Evolutionary conservation across 2,329 filamentous ascomycete genomes (phyloP), one percentile per base, ranked within the genome.

Genomic region (Colletotrichum ledebouriae): DNA sequence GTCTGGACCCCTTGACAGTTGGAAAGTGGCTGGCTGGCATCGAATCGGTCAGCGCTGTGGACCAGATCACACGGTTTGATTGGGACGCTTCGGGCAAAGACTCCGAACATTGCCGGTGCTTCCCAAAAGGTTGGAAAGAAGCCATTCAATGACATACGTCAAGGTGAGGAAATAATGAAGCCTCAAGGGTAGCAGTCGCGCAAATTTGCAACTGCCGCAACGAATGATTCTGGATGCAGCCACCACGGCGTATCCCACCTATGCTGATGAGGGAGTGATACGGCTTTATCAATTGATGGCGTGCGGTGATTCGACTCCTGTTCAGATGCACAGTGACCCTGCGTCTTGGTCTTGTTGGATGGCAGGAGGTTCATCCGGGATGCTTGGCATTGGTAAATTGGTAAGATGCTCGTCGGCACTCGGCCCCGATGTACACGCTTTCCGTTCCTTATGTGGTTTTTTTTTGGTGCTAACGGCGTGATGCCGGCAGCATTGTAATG

Each of bases 401-500:
- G 20, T 37, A 34, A 46, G 11, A 22, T 49, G 37, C 41, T 34
- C 22, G 41, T 65, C 61, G 65, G 61, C 55, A 59, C 47, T 59
- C 65, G 65, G 61, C 55, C 65, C 61, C 65, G 61, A 65, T 20
- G 65, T 59, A 59, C 34, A 61, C 61, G 55, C 65, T 65, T 59
- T 68, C 60, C 34, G 41, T 17, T 59, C 22, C 29, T 29, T 2
- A 4, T 29, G 29, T 29, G 29, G 22, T 20, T 20, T 34, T 50
- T 57, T 20, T 20, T 34, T 50, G 44, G 59, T 50, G 41, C 59
- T 56, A 67, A 46, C 64, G 46, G 60, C 46, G 60, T 59, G 60
- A 59, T 59, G 46, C 46, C 47, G 55, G 55, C 41, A 49, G 39
- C 41, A 42, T 49, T 56, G 47, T 53, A 49, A 39, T 42, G 60